These are phyloP conservation scores for Samsoniella hepiali DNA, from an alignment of 2,329 filamentous ascomycete species.

Conservation along the genomic window DNA sequence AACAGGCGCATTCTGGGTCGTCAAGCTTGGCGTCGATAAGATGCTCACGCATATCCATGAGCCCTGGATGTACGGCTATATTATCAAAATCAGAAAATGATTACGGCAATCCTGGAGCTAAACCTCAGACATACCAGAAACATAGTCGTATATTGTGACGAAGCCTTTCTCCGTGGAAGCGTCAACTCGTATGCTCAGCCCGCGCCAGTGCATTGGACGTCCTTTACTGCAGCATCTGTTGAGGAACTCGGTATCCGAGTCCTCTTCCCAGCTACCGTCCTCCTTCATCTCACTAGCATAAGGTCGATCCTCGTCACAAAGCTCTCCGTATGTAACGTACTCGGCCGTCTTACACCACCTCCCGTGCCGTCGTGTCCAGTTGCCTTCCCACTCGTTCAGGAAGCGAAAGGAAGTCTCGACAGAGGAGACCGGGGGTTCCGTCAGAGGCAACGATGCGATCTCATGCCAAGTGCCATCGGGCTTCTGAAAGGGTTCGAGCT, in stretches of 20 bases:
- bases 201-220: slow-evolving; percentile 24
- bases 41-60: too few species aligned
- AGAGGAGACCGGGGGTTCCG: slow-evolving; percentile 29
- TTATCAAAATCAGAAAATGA: too few species aligned
- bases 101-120: too few species aligned
- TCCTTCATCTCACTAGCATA: slow-evolving; percentile 22
- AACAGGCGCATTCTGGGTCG: too few species aligned
- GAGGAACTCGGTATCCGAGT: slow-evolving; percentile 27
- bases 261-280: slow-evolving; percentile 26
- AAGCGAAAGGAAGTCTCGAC: slow-evolving; percentile 23
- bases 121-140: slow-evolving; percentile 6
- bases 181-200: slow-evolving; percentile 23
- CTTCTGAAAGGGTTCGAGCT: background rate
- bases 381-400: slow-evolving; percentile 23
- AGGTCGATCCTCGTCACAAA: slow-evolving; percentile 23
- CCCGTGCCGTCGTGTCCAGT: slow-evolving; percentile 25
- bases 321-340: slow-evolving; percentile 24
- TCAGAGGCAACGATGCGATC: slow-evolving; percentile 26
- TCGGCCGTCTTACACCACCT: slow-evolving; percentile 20
- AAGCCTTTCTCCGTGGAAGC: slow-evolving; percentile 22
- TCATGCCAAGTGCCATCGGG: slow-evolving; percentile 26
- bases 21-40: too few species aligned
- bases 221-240: slow-evolving; percentile 26
- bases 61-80: too few species aligned
- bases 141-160: slow-evolving; percentile 27